phyloP scores from a whole-genome alignment of 1,139 yeast species.

The Geotrichum candidum region DNA sequence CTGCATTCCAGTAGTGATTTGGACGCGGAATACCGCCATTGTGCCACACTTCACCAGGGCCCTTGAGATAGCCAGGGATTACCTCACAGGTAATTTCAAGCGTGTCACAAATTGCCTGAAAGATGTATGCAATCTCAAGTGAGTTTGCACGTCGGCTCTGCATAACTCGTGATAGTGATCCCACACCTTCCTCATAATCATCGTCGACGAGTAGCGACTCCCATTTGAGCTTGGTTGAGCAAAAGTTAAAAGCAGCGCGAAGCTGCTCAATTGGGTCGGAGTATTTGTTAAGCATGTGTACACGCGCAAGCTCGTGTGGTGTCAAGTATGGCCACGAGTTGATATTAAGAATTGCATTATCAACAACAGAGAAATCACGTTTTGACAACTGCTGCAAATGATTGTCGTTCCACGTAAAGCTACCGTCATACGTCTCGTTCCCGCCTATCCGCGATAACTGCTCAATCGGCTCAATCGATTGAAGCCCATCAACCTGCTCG shows the following conservation, averaged over 20 bases:
- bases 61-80: constrained; percentile 76
- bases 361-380: constrained; percentile 30
- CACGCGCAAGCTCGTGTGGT: constrained; percentile 25
- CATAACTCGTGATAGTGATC: constrained; percentile 30
- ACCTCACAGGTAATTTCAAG: constrained; percentile 70
- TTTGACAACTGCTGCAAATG: constrained; percentile 16
- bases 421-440: constrained; percentile 27
- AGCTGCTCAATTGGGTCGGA: constrained; percentile 44
- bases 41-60: constrained; percentile 54
- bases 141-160: constrained; percentile 52
- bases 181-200: constrained; percentile 18
- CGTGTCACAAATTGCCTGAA: constrained; percentile 65
- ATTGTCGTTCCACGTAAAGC: constrained; percentile 21
- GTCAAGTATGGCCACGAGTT: constrained; percentile 35
- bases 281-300: constrained; percentile 10
- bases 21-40: constrained; percentile 44
- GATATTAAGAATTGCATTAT: constrained; percentile 28
- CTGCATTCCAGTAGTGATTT: constrained; percentile 87
- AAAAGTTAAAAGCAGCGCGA: constrained; percentile 57
- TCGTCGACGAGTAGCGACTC: constrained; percentile 25
- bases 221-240: constrained; percentile 47
- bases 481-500: constrained; percentile 57
- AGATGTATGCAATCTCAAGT: constrained; percentile 69
- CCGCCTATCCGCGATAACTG: constrained; percentile 28
- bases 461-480: constrained; percentile 58